phyloP scores from a whole-genome alignment of 176 grass and related monocot species.

The Pontederia paniculata region DNA sequence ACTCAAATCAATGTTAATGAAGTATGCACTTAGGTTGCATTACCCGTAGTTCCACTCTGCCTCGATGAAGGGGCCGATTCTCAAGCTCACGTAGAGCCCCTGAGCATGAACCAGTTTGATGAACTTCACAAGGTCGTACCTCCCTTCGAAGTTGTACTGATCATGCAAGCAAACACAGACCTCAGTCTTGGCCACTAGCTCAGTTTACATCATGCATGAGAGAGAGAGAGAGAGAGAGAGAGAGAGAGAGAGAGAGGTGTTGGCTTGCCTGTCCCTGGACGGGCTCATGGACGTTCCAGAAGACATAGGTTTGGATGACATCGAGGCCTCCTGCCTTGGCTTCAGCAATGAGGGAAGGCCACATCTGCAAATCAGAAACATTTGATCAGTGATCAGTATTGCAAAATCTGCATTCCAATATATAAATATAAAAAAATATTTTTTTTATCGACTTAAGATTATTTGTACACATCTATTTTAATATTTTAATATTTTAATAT shows the following conservation, averaged over 20 bases:
- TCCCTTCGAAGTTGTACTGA: conserved; percentile 84
- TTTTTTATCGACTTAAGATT: no score
- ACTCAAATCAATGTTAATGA: background rate
- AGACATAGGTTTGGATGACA: conserved; percentile 83
- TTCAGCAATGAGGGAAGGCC: conserved; percentile 42
- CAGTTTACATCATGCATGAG: background rate
- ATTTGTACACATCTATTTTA: no score
- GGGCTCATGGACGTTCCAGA: conserved; percentile 65
- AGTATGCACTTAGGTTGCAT: background rate
- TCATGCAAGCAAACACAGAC: background rate
- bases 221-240: background rate
- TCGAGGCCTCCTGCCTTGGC: conserved; percentile 65
- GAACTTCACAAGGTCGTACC: conserved; percentile 74
- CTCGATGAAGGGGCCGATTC: conserved; percentile 76
- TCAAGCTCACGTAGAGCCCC: conserved; percentile 72
- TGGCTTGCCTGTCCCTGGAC: conserved; percentile 44
- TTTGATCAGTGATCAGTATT: no score
- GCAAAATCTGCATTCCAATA: no score
- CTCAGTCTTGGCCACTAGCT: background rate
- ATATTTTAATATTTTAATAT: no score
- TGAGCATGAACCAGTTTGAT: conserved; percentile 69
- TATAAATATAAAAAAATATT: no score
- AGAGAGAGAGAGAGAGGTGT: background rate
- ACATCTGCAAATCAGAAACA: conserved; percentile 37
- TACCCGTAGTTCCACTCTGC: conserved; percentile 98